phyloP scores from a whole-genome alignment of 2,329 filamentous ascomycete species.

The Fusarium sp. region DNA sequence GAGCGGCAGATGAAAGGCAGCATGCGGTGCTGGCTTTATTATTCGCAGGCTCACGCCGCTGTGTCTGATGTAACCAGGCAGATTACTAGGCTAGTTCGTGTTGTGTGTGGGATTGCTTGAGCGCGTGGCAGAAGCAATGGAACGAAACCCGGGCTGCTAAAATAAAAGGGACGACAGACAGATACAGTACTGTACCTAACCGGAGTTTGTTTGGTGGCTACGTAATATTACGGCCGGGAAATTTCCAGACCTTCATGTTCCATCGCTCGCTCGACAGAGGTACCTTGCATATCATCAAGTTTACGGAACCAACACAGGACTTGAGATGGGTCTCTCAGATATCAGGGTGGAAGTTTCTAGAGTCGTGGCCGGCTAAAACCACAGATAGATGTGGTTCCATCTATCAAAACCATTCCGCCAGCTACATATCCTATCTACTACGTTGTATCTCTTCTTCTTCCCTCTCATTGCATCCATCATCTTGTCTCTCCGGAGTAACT shows the following conservation, averaged over 20 bases:
- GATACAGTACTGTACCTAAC: neutral
- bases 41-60: neutral
- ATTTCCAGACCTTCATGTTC: slow-evolving; percentile 14
- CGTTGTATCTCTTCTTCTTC: slow-evolving; percentile 3
- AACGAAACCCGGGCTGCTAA: neutral
- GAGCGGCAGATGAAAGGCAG: neutral
- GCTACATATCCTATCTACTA: neutral
- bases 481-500: slow-evolving; percentile 5
- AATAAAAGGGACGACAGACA: neutral
- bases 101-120: neutral
- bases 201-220: slow-evolving; percentile 6
- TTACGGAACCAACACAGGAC: neutral
- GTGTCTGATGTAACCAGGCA: slow-evolving; percentile 3
- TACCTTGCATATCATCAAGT: neutral
- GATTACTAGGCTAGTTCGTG: neutral
- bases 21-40: neutral
- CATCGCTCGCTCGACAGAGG: neutral
- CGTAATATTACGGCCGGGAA: slow-evolving; percentile 18
- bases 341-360: neutral
- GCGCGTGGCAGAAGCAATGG: neutral
- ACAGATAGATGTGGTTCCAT: too few species aligned
- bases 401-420: neutral
- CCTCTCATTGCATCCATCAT: neutral
- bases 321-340: neutral
- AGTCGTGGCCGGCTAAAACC: too few species aligned